Evolutionary conservation across 108 stramenopile genomes (phyloP), one percentile per base, ranked within the genome.

Genomic region (Nitzschia sp.): DNA sequence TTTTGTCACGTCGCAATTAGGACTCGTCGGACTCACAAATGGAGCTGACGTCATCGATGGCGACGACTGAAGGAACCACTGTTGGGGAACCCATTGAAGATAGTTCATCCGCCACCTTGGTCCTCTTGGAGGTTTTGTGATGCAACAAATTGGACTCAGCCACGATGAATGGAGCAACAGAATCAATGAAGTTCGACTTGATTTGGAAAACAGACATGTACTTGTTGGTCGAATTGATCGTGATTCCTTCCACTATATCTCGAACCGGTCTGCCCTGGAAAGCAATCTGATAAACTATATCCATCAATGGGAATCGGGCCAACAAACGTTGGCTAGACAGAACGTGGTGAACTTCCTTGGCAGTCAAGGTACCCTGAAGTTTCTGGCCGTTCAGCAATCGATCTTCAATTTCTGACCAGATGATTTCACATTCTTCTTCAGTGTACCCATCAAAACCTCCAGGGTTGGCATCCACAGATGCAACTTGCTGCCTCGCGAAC

Each of bases 331-430:
- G 72, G 21, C 63, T 61, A 43, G 82, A 51, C 56, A 98, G 86
- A 26, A 95, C 38, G 0, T 59, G 63, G 65, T 93, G 83, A 0
- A 91, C 94, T 71, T 97, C 94, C 70, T 86, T 75, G 39, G 84
- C 66, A 0, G 97, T 92, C 26, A 82, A 67, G 0, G 94, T 92
- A 10, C 96, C 97, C 75, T 98, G 97, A 25, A 98, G 76, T 72
- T 97, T 96, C 64, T 97, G 96, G 6, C 97, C 97, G 38, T 90
- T 79, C 41, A 98, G 70, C 41, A 97, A 40, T 41, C 93, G 79
- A 20, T 42, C 67, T 80, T 97, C 96, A 39, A 97, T 91, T 9
- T 75, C 60, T 26, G 72, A 53, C 92, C 92, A 94, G 46, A 78
- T 58, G 34, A 67, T 59, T 34, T 67, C 72, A 48, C 86, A 83